Percentiles rank a stretch among this genome's conserved stretches.
These are phyloP conservation scores for Prunus mongolica DNA, from an alignment of 306 rosid genomes.

Conservation along the genomic window DNA sequence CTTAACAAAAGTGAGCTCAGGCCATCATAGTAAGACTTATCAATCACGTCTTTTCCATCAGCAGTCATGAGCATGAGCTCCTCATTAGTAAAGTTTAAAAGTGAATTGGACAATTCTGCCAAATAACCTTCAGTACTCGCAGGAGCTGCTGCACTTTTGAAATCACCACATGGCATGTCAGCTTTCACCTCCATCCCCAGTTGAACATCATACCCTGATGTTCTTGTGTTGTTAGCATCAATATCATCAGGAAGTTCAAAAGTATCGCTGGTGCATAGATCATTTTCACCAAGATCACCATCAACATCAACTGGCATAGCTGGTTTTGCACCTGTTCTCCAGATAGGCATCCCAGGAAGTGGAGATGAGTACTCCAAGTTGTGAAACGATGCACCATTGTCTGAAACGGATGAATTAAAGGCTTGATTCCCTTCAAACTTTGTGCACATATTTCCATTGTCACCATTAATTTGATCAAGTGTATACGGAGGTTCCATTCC, in stretches of 20 bases:
- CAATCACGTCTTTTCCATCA: constrained; percentile 64
- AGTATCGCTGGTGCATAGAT: constrained; percentile 20
- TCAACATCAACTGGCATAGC: constrained; percentile 36
- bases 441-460: constrained; percentile 48
- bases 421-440: constrained; percentile 47
- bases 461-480: constrained; percentile 45
- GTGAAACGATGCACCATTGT: constrained; percentile 58
- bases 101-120: constrained; percentile 74
- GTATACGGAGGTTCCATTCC: constrained; percentile 37
- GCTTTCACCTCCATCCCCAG: constrained; percentile 22
- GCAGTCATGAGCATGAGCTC: constrained; percentile 60
- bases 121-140: constrained; percentile 59
- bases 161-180: constrained; percentile 35
- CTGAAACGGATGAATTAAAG: constrained; percentile 60
- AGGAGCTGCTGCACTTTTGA: constrained; percentile 30
- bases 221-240: constrained; percentile 24
- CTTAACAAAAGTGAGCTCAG: constrained; percentile 71
- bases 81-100: constrained; percentile 69
- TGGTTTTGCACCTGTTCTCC: constrained; percentile 51
- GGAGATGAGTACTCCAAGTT: constrained; percentile 55
- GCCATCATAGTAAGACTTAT: constrained; percentile 76
- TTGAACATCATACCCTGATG: constrained; percentile 25
- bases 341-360: constrained; percentile 58
- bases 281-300: constrained; percentile 24
- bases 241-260: constrained; percentile 35